A percentile compares a stretch with the other conserved stretches of the same genome.
Evolutionary conservation across 1,139 yeast genomes (phyloP).

Genomic region (Saccharomycopsis phalli): DNA sequence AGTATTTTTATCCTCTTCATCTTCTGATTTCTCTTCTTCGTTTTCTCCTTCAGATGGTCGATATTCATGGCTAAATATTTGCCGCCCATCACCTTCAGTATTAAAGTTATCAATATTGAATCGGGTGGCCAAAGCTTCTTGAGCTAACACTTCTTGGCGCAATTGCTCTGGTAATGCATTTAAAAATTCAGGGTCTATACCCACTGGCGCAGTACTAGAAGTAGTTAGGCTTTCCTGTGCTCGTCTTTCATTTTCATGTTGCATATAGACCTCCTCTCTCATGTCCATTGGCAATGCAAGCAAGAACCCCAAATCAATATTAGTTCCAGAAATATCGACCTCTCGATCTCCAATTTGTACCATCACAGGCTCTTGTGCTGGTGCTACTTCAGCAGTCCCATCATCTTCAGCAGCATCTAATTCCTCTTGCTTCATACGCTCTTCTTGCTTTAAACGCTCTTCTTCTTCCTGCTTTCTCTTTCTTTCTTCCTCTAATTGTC

Average conservation of each 20-base stretch:
- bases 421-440: constrained; percentile 27
- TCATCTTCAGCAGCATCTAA: constrained; percentile 23
- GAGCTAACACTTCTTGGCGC: constrained; percentile 64
- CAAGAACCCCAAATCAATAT: constrained; percentile 84
- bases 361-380: constrained; percentile 61
- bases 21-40: constrained; percentile 22
- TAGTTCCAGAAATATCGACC: constrained; percentile 83
- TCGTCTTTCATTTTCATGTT: constrained; percentile 68
- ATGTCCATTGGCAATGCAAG: constrained; percentile 89
- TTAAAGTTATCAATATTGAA: constrained; percentile 14
- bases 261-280: constrained; percentile 87
- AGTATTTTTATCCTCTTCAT: constrained; percentile 24
- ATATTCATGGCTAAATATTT: neutral
- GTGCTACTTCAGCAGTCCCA: constrained; percentile 8
- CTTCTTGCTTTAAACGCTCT: constrained; percentile 27
- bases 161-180: constrained; percentile 73
- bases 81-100: constrained; percentile 17
- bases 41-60: neutral
- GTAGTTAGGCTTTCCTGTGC: constrained; percentile 37
- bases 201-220: constrained; percentile 40
- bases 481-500: constrained; percentile 26
- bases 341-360: constrained; percentile 71
- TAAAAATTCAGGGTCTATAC: constrained; percentile 73
- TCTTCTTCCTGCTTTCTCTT: constrained; percentile 22
- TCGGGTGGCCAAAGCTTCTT: constrained; percentile 43